Evolutionary conservation across 108 stramenopile genomes (phyloP).

Genomic region (Nitzschia putrida): DNA sequence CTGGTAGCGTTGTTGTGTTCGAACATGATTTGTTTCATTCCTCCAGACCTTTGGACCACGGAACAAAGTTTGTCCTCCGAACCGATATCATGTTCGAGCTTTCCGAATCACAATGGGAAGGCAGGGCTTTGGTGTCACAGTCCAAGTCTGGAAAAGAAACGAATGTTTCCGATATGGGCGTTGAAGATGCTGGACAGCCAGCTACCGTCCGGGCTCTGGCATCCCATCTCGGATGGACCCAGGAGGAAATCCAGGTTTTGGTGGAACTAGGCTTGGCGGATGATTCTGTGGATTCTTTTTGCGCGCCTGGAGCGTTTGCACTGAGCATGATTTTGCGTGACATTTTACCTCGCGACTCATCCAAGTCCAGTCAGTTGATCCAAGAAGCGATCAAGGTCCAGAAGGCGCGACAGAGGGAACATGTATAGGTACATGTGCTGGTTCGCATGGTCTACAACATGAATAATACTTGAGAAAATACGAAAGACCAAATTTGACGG

Average conservation of each 20-base stretch:
- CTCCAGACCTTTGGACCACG: slow-evolving; percentile 55
- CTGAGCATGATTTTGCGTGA: slow-evolving; percentile 24
- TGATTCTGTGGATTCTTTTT: slow-evolving; percentile 22
- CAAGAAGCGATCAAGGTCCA: background rate
- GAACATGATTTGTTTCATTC: slow-evolving; percentile 80
- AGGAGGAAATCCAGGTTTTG: background rate
- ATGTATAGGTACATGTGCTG: too few relatives aligned
- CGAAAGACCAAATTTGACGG: too few relatives aligned
- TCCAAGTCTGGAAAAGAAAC: background rate
- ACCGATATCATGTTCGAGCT: slow-evolving; percentile 70
- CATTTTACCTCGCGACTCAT: background rate
- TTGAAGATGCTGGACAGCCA: background rate
- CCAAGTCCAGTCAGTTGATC: background rate
- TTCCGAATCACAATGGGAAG: slow-evolving; percentile 8
- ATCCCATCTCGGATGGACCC: too few relatives aligned
- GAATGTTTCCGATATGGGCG: background rate
- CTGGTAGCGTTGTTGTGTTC: slow-evolving; percentile 63
- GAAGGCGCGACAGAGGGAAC: too few relatives aligned
- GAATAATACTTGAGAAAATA: too few relatives aligned
- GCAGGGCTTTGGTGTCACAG: background rate
- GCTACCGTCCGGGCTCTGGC: background rate
- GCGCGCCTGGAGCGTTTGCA: slow-evolving; percentile 19
- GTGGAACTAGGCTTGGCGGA: slow-evolving; percentile 8
- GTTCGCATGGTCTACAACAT: too few relatives aligned
- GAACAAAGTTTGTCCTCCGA: slow-evolving; percentile 75